Evolutionary conservation across 768 basidiomycete genomes (phyloP), one percentile per base, ranked within the genome.

Genomic region (Tremella fuciformis): DNA sequence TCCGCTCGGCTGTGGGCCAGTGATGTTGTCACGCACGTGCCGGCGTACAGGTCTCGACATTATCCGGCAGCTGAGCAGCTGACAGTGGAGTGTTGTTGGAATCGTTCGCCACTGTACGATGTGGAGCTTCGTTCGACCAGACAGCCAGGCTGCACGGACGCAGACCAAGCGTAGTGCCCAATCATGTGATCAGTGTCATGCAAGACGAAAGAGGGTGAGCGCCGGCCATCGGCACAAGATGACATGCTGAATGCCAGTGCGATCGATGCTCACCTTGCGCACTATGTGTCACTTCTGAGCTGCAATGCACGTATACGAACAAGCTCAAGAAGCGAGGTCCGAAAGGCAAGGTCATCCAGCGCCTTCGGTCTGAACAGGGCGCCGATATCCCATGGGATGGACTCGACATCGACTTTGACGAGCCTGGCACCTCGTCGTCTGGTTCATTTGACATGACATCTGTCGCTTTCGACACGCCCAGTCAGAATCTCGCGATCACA

Each of bases 171-270:
- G 29, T 34, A 50, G 22, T n/a, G n/a, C 8, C 16, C 49, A 22
- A n/a, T 53, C 51, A 8, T 53, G 51, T 29, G 51, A 53, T 37
- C 51, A 53, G 34, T 53, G 51, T 22, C 51, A 53, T 18, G 37
- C 37, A 19, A 25, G 51, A 16, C 21, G 51, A 15, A 53, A 53
- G 22, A 53, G 37, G 51, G 51, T 53, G n/a, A 34, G 51, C 22
- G 13, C 29, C 18, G 34, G 8, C n/a, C n/a, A n/a, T 37, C 9
- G 16, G 21, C 21, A 3, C 25, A 24, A 53, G 22, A 34, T 11
- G 11, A 11, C 29, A 11, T 4, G 29, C 29, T 34, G 29, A 34
- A 11, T 39, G 37, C 6, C 22, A 53, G 51, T 53, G 51, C 38
- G 34, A 53, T 53, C 51, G 51, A 8, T 3, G 19, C 24, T 39